These are phyloP conservation scores for Pogostemon cablin DNA, from an alignment of 257 asterid genomes.

Conservation along the genomic window DNA sequence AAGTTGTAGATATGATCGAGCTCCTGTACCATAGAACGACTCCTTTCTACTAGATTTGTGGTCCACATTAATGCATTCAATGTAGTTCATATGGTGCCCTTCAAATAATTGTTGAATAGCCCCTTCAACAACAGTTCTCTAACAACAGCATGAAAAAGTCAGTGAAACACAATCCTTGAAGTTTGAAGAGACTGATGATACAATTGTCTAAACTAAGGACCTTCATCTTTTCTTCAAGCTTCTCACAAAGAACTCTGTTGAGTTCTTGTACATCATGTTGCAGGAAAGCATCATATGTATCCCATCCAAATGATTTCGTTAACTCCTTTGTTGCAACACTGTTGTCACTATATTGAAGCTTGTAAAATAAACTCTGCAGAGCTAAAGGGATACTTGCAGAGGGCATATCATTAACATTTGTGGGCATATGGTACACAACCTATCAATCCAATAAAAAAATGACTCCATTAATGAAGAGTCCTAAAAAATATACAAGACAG, in stretches of 20 bases:
- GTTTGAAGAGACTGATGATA: conserved; percentile 23
- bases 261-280: conserved; percentile 62
- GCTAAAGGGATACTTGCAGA: conserved; percentile 56
- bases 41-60: conserved; percentile 49
- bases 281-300: conserved; percentile 51
- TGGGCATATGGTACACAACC: conserved; percentile 59
- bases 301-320: conserved; percentile 66
- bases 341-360: conserved; percentile 50
- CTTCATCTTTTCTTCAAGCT: conserved; percentile 65
- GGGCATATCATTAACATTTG: conserved; percentile 46
- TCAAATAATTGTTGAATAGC: conserved; percentile 50
- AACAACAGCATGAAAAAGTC: conserved; percentile 34
- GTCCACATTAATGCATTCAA: conserved; percentile 49
- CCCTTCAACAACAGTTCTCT: conserved; percentile 54
- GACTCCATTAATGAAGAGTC: conserved; percentile 26
- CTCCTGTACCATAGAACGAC: conserved; percentile 49
- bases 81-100: conserved; percentile 53
- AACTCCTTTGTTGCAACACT: conserved; percentile 52
- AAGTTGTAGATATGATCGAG: conserved; percentile 6
- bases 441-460: conserved; percentile 32
- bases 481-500: conserved; percentile 17
- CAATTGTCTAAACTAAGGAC: conserved; percentile 31
- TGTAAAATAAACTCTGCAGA: conserved; percentile 55
- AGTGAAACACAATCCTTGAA: conserved; percentile 33
- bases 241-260: conserved; percentile 52